Evolutionary conservation across 345 rosid genomes (phyloP), one percentile per base, ranked within the genome.

Genomic region (Bretschneidera sinensis): DNA sequence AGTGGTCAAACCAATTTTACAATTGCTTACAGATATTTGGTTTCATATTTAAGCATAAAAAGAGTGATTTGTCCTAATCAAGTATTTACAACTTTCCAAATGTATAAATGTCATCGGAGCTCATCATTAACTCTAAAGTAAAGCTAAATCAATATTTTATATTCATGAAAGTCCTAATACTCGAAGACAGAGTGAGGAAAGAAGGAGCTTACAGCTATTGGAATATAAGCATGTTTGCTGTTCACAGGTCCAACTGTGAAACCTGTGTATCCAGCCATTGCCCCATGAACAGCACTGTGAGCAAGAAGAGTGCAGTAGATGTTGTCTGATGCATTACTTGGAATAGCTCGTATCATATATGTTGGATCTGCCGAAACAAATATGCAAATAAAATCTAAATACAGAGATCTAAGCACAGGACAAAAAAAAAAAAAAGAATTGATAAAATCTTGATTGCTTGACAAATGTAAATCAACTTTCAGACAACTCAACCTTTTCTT

Each of bases 271-370:
- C 97, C 97, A 57, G 96, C 96, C 98, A 92, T 92, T 76, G 97
- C 92, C 70, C 98, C 97, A 76, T 92, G 97, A 66, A 92, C 92
- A 0, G 98, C 91, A 79, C 90, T 81, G 19, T 89, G 97, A 54
- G 98, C 98, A 59, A 89, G 97, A 75, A 89, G 98, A 62, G 95
- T 92, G 85, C 98, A 92, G 76, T 87, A 92, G 21, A 90, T 80
- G 71, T 90, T 92, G 84, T 92, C 97, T 21, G 91, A 92, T 57
- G 91, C 97, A 69, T 87, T 92, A 78, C 98, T 87, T 52, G 88
- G 96, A 68, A 87, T 71, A 59, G 98, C 96, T 64, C 97, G 81
- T 72, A 89, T 90, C 97, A 90, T 89, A 78, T 87, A 92, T 15
- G 98, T 90, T 20, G 97, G 96, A 79, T 92, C 98, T 89, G 88